Evolutionary conservation across 345 rosid species (phyloP).

Genomic region (Mercurialis annua): DNA sequence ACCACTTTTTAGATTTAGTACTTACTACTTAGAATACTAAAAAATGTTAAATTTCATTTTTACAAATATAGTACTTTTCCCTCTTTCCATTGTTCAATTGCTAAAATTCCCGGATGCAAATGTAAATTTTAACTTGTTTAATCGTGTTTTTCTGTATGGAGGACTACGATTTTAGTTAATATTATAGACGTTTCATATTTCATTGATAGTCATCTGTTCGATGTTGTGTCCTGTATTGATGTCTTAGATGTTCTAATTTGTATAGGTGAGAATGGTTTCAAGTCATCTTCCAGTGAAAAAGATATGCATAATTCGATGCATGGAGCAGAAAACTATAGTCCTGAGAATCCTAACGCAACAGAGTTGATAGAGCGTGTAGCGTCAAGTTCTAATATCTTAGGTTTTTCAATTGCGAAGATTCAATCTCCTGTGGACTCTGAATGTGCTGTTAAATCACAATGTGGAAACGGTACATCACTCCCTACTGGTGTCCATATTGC

Average conservation of each 20-base stretch:
- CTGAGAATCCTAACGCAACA: constrained; percentile 34
- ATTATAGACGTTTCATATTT: neutral
- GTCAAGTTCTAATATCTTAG: constrained; percentile 24
- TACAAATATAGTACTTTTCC: neutral
- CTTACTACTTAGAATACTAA: neutral
- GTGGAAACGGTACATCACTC: constrained; percentile 16
- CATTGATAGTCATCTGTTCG: neutral
- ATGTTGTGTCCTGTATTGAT: neutral
- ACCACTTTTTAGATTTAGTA: neutral
- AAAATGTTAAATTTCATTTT: neutral
- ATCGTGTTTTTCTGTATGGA: constrained; percentile 1
- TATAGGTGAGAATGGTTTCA: constrained; percentile 40
- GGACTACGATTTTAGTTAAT: neutral
- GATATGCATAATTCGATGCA: constrained; percentile 46
- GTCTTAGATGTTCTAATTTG: constrained; percentile 19
- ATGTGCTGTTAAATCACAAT: constrained; percentile 21
- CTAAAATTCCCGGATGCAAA: neutral
- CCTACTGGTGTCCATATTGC: constrained; percentile 26
- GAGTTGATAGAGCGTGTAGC: constrained; percentile 31
- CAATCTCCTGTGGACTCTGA: constrained; percentile 29
- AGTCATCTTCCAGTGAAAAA: constrained; percentile 34
- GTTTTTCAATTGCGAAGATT: constrained; percentile 23
- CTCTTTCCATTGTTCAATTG: neutral
- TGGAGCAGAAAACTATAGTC: constrained; percentile 40
- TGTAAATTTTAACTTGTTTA: neutral